Evolutionary conservation across 75 land plant species (phyloP).

Genomic region (Larix kaempferi): DNA sequence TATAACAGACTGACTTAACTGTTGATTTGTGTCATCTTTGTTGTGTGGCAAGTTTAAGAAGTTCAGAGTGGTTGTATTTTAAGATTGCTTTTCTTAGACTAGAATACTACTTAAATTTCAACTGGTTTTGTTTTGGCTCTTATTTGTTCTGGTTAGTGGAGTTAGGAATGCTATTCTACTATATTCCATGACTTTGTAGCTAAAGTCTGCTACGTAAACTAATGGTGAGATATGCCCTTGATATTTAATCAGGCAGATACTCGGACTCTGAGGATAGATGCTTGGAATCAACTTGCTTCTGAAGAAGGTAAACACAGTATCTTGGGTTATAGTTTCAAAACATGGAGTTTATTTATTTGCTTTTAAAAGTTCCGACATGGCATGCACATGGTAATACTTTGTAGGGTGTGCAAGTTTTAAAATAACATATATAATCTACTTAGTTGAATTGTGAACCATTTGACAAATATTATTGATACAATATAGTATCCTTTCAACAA

Average conservation of each 20-base stretch:
- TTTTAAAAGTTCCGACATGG: not conserved
- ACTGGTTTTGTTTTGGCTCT: slow-evolving; percentile 1
- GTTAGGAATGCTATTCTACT: not conserved
- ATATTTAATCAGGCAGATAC: slow-evolving; percentile 71
- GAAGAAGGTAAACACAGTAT: slow-evolving; percentile 62
- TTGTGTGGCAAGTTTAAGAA: not conserved
- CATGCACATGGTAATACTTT: not conserved
- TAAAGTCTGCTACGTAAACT: not conserved
- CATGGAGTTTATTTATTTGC: not conserved
- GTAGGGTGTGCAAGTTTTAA: not conserved
- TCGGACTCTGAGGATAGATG: slow-evolving; percentile 61
- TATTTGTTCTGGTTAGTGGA: not conserved
- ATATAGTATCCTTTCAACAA: not conserved
- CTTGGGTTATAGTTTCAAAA: not conserved
- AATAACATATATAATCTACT: not conserved
- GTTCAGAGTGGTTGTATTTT: not conserved
- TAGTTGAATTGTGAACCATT: not conserved
- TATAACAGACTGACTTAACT: not conserved
- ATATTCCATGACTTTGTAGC: not conserved
- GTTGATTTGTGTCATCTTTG: not conserved
- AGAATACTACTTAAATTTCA: not conserved
- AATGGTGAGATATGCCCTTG: not conserved
- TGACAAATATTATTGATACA: not conserved
- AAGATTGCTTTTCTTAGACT: not conserved
- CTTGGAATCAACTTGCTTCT: slow-evolving; percentile 89